Evolutionary conservation across 805 yeast genomes (phyloP).

Genomic region (Nakazawaea pomicola): DNA sequence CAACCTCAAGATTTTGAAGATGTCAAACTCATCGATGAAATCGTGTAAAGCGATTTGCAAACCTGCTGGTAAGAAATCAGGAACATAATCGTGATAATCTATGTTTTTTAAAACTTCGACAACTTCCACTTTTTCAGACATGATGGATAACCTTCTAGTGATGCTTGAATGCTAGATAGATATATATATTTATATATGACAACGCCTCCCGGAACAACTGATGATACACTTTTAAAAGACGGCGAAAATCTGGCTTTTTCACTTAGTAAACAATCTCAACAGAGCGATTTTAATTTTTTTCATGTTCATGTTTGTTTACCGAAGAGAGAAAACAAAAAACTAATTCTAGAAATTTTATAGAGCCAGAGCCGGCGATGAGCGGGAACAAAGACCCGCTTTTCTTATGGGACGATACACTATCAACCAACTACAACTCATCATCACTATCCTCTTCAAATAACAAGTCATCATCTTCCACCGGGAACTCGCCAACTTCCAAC

Average conservation of each 20-base stretch:
- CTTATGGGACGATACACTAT: slow-evolving; percentile 16
- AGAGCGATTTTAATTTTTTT: neutral
- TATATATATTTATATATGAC: no score
- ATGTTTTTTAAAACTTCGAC: slow-evolving; percentile 4
- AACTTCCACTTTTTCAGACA: slow-evolving; percentile 2
- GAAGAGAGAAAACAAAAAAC: neutral
- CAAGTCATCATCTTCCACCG: slow-evolving; percentile 30
- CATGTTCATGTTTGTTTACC: neutral
- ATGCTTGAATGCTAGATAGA: neutral
- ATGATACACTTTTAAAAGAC: no score
- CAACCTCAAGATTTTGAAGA: slow-evolving; percentile 41
- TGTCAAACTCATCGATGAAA: slow-evolving; percentile 35
- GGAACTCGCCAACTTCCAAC: slow-evolving; percentile 67
- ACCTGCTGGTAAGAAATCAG: slow-evolving; percentile 8
- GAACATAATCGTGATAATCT: slow-evolving; percentile 8
- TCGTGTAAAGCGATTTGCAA: slow-evolving; percentile 30
- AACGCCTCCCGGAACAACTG: no score
- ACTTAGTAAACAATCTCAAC: no score
- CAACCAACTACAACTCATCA: slow-evolving; percentile 39
- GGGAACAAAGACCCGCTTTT: neutral
- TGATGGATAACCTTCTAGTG: neutral
- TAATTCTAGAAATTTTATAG: no score
- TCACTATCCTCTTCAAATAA: slow-evolving; percentile 38
- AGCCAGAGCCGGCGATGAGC: neutral
- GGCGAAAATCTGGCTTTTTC: no score